Evolutionary conservation across 768 basidiomycete species (phyloP).

Genomic region (Lentinula lateritia): DNA sequence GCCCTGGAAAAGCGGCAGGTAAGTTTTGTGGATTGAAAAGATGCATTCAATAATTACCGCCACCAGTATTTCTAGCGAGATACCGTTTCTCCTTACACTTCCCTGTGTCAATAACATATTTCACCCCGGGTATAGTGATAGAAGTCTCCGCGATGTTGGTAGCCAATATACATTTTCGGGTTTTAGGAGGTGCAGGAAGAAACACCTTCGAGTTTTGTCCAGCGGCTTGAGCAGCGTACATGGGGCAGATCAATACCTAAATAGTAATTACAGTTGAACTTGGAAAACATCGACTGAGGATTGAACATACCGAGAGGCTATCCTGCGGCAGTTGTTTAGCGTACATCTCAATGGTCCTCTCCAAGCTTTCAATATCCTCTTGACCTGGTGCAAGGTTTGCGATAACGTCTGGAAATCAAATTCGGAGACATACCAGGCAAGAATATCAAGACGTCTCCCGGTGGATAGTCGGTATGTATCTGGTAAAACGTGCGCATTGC

Average conservation of each 20-base stretch:
- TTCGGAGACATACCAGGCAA: slow-evolving; percentile 56
- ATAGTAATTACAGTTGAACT: not conserved
- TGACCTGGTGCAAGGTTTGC: slow-evolving; percentile 49
- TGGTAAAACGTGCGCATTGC: slow-evolving; percentile 93
- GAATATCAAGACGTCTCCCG: slow-evolving; percentile 91
- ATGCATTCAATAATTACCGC: slow-evolving; percentile 36
- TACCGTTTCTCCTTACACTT: slow-evolving; percentile 94
- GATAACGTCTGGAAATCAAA: not conserved
- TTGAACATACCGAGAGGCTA: slow-evolving; percentile 38
- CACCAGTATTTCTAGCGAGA: slow-evolving; percentile 61
- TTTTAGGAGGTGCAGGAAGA: slow-evolving; percentile 51
- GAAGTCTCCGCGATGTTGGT: slow-evolving; percentile 99
- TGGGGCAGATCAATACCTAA: slow-evolving; percentile 70
- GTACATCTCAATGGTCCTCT: slow-evolving; percentile 66
- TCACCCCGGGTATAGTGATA: slow-evolving; percentile 94
- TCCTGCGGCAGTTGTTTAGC: slow-evolving; percentile 64
- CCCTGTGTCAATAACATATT: slow-evolving; percentile 94
- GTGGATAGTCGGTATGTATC: slow-evolving; percentile 74
- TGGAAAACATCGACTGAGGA: not conserved
- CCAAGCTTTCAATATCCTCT: slow-evolving; percentile 91
- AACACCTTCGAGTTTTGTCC: slow-evolving; percentile 79
- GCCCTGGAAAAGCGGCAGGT: slow-evolving; percentile 43
- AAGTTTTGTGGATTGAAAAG: not conserved
- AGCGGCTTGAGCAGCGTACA: slow-evolving; percentile 84
- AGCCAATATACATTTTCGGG: slow-evolving; percentile 88